Conservation (phyloP, 2,329 filamentous ascomycete genomes). For the Lecanicillium sp. region DNA sequence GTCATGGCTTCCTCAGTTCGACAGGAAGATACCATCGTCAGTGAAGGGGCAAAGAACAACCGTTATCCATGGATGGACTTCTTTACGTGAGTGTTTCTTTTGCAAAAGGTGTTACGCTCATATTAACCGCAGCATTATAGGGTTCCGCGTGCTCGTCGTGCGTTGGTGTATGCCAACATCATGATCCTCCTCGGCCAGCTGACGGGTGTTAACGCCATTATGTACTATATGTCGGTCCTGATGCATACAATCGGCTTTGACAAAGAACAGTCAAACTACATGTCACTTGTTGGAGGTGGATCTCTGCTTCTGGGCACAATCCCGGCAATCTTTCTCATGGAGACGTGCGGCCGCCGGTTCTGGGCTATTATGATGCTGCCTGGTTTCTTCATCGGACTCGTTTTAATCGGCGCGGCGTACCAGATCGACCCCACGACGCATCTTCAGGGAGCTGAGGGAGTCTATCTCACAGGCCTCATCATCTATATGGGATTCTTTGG, state of each 20-base stretch:
- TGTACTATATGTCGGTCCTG: conserved; percentile 65
- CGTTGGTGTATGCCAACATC: conserved; percentile 59
- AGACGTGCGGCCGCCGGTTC: conserved; percentile 63
- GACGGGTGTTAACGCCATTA: conserved; percentile 62
- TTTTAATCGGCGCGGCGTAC: conserved; percentile 59
- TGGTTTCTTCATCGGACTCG: conserved; percentile 61
- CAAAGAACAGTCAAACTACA: conserved; percentile 56
- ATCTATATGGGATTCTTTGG: conserved; percentile 64
- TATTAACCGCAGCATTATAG: conserved; percentile 8
- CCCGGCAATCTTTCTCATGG: conserved; percentile 63
- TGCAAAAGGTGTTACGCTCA: background rate
- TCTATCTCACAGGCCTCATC: conserved; percentile 61
- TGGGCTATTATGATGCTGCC: conserved; percentile 68
- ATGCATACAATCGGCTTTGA: conserved; percentile 64
- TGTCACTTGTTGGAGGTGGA: conserved; percentile 66
- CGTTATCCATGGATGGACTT: conserved; percentile 66
- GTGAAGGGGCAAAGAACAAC: conserved; percentile 42
- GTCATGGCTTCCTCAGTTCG: conserved; percentile 59
- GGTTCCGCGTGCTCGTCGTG: conserved; percentile 56
- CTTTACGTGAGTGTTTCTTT: conserved; percentile 40
- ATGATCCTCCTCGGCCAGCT: conserved; percentile 66
- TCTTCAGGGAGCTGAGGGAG: conserved; percentile 41
- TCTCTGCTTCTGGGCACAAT: conserved; percentile 60
- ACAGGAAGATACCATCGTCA: conserved; percentile 45
- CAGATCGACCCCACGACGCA: conserved; percentile 41